These are phyloP conservation scores for Rhizopogon salebrosus DNA, from an alignment of 768 basidiomycete species.

Conservation along the genomic window DNA sequence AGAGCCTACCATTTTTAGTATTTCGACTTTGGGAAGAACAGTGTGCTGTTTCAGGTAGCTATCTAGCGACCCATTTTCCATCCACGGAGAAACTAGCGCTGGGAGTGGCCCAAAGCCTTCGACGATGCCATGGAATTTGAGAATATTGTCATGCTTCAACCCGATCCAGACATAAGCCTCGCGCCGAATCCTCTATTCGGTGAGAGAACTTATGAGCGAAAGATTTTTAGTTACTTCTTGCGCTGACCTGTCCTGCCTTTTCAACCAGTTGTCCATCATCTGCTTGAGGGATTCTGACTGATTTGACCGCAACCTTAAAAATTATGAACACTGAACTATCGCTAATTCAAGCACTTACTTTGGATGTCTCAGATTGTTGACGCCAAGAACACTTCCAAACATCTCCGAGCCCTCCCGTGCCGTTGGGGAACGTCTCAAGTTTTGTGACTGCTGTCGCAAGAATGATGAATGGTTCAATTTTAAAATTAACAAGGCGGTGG, in stretches of 20 bases:
- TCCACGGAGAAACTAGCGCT: constrained; percentile 22
- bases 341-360: not conserved
- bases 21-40: not conserved
- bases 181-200: not conserved
- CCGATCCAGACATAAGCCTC: constrained; percentile 3
- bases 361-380: not conserved
- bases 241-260: not conserved
- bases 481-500: not conserved
- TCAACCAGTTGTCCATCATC: not conserved
- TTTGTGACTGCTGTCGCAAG: too few species aligned
- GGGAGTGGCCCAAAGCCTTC: constrained; percentile 15
- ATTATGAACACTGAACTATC: not conserved
- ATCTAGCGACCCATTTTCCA: constrained; percentile 25
- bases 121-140: constrained; percentile 13
- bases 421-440: too few species aligned
- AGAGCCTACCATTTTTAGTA: constrained; percentile 12
- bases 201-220: not conserved
- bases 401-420: too few species aligned
- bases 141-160: constrained; percentile 11
- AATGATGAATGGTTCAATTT: too few species aligned
- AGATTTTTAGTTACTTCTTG: not conserved
- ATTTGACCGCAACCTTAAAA: constrained; percentile 5
- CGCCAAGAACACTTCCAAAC: not conserved
- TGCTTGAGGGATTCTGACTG: not conserved
- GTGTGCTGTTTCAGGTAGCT: constrained; percentile 18